Base-by-base conservation (phyloP, 2,329 filamentous ascomycete genomes). In the Leptographium procerum region DNA sequence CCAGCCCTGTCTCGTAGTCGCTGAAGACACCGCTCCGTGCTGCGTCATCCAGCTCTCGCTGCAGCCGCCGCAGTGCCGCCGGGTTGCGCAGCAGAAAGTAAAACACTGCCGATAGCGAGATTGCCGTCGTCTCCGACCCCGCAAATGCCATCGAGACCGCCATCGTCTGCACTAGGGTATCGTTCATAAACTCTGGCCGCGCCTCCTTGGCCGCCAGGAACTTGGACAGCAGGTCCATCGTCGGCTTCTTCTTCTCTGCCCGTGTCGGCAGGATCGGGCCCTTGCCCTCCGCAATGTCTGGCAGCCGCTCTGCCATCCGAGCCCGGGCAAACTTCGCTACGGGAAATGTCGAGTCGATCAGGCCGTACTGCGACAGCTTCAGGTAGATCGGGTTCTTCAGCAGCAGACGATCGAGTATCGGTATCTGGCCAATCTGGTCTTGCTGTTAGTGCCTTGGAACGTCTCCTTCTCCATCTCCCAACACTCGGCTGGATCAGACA, bases 81-180 rank as follows among this genome's bases (percentile, higher is more conserved):
- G 84, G 84, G 64, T 84, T 81, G 66, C 84, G 85, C 40, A 91
- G 75, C 4, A 91, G 72, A 69, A 84, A 85, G 71, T 91, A 91
- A 66, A 92, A 88, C 0, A 91, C 80, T 8, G 84, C 78, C 7
- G 81, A 81, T 0, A 91, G 76, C 8, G 81, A 83, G 66, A 91
- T 91, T 45, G 86, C 88, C 0, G 88, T 92, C 0, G 88, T 92
- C 70, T 94, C 89, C 2, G 82, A 86, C 4, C 88, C 88, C 0
- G 89, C 89, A 64, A 87, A 83, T 0, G 80, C 80, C 85, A 88
- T 88, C 59, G 77, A 83, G n/a, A 85, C 81, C 55, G 84, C 85
- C 72, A 87, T 86, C 8, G 85, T 85, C 63, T 87, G 81, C 13
- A 89, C 86, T 10, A 87, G 76, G 4, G 76, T 77, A 65, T 89